Evolutionary conservation across 805 yeast genomes (phyloP), one percentile per base, ranked within the genome.

Genomic region (Candida caryicola): DNA sequence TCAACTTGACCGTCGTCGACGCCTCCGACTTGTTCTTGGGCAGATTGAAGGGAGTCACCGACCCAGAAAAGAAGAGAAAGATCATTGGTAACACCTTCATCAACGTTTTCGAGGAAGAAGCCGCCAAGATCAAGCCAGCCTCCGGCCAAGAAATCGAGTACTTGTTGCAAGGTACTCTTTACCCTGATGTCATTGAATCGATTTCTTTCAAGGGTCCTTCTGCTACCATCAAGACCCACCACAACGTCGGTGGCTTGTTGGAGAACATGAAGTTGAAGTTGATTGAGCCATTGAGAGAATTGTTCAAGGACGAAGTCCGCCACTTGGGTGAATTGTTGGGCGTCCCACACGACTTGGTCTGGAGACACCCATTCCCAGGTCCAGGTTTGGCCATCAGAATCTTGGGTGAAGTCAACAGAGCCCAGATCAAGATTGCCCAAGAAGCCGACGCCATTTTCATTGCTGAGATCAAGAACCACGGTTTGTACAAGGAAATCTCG

Each of bases 331-430:
- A 88, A 73, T 70, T 93, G 37, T 72, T 93, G 71, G 96, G 96
- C 35, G 91, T 93, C 55, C 95, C 97, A 25, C 93, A 87, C 60
- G 98, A 93, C 55, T 77, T 93, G 54, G 98, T 93, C 51, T 91
- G 98, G 98, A 87, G 99, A 77, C 99, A 93, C 64, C 99, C 99
- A 41, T 93, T 93, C 95, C 99, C 99, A 56, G 99, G 99, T 63
- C 99, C 99, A 64, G 99, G 99, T 74, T 85, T 93, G 61, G 99
- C 97, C 53, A 93, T 93, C 65, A 84, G 99, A 71, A 95, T 93
- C 40, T 74, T 93, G 34, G 99, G 99, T 54, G 98, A 91, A 72
- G 98, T 93, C 47, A 86, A 96, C 43, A 85, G 80, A 51, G 81
- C 74, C 50, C 99, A 93, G 73, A 93, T 93, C 41, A 91, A 81